Base-by-base conservation (phyloP, 2,329 filamentous ascomycete species). In the Thielaviopsis musarum region DNA sequence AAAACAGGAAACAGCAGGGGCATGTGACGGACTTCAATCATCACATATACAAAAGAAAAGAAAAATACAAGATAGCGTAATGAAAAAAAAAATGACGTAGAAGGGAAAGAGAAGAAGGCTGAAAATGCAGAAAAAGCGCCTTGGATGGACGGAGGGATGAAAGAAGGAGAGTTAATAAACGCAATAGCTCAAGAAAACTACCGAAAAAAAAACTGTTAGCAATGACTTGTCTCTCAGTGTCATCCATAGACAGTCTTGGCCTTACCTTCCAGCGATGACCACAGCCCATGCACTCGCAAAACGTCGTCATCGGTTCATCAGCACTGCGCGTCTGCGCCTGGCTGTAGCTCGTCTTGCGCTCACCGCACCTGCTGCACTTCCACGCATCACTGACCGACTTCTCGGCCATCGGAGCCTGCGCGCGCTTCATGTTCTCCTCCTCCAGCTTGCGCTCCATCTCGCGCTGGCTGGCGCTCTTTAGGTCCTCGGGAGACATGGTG, bases 301-400 rank as follows among this genome's bases (percentile, higher is more conserved):
- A 87, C 41, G 83, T 87, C 63, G 83, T 87, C 83, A 87, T 87
- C 65, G 91, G 91, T 74, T 97, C 93, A 80, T 98, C 93, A 65
- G 93, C 93, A 74, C 83, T 87, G 64, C 93, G 81, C 17, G 93
- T 98, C 77, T 98, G 93, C 4, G 93, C 93, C 74, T 98, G 93
- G 55, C 83, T 89, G 73, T 98, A 98, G 72, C 86, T 90, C 69
- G 97, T 93, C 77, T 89, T 91, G 77, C 87, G 91, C 79, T 95
- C 80, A 67, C 87, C 87, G 74, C 93, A 98, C 72, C 90, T 91
- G 68, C 89, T 82, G 74, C 93, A 98, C 72, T 88, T 85, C 67
- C 97, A 78, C 60, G 85, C 88, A 69, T 87, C 85, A 69, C 85
- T 90, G 73, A 96, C 89, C 69, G 86, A 91, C 78, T 90, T 93